A percentile compares a stretch with the other conserved stretches of the same genome.
Conservation (phyloP, 2,329 filamentous ascomycete species). For the Sporothrix schenckii region DNA sequence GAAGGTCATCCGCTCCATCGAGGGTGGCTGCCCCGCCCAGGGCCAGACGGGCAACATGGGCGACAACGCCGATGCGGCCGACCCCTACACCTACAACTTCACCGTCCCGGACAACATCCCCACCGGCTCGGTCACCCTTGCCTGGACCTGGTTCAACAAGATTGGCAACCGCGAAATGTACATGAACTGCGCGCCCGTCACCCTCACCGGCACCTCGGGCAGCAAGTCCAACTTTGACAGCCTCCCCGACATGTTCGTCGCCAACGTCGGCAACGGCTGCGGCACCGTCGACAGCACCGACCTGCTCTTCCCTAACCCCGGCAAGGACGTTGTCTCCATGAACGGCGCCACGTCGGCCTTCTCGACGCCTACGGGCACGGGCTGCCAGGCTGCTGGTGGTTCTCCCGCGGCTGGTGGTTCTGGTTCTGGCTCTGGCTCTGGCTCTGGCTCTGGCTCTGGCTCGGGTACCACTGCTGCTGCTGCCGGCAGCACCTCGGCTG, state of each 20-base stretch:
- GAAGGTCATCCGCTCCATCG: constrained; percentile 87
- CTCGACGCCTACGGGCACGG: constrained; percentile 38
- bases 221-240: constrained; percentile 57
- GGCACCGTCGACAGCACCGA: constrained; percentile 57
- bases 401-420: constrained; percentile 40
- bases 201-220: constrained; percentile 59
- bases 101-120: constrained; percentile 71
- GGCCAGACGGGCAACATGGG: constrained; percentile 61
- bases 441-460: constrained; percentile 19
- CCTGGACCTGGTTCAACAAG: constrained; percentile 95
- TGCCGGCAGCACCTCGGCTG: constrained; percentile 8
- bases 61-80: constrained; percentile 47
- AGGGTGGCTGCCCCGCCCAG: constrained; percentile 78
- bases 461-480: constrained; percentile 30
- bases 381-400: constrained; percentile 38
- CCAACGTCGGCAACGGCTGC: constrained; percentile 67
- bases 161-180: constrained; percentile 95
- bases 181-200: constrained; percentile 88
- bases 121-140: constrained; percentile 75
- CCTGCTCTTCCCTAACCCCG: constrained; percentile 70
- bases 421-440: constrained; percentile 32
- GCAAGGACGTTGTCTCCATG: constrained; percentile 57
- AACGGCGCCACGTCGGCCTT: constrained; percentile 47
- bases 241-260: constrained; percentile 75
- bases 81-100: constrained; percentile 67